These are phyloP conservation scores for Aspergillus uvarum DNA, from an alignment of 2,329 filamentous ascomycete species.

Conservation along the genomic window DNA sequence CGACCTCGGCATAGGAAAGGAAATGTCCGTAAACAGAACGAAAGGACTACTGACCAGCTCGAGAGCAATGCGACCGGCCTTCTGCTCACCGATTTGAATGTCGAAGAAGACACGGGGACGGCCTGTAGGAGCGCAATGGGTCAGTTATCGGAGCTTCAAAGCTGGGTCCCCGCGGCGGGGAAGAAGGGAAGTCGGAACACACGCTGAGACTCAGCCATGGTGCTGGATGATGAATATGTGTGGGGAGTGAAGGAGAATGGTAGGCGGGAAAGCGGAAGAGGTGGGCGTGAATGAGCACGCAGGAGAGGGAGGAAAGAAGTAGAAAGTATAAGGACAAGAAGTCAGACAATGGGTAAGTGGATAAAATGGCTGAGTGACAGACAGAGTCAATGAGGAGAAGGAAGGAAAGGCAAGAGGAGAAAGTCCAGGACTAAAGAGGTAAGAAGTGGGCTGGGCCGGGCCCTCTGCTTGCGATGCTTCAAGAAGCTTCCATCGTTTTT, in stretches of 20 bases:
- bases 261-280: slow-evolving; percentile 4
- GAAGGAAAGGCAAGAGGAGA: slow-evolving; percentile 13
- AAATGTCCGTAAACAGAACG: not conserved
- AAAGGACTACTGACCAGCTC: slow-evolving; percentile 65
- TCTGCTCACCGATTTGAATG: slow-evolving; percentile 73
- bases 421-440: slow-evolving; percentile 6
- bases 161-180: slow-evolving; percentile 26
- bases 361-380: not conserved
- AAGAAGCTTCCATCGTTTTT: slow-evolving; percentile 42
- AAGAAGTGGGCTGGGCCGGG: slow-evolving; percentile 1
- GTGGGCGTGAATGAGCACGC: slow-evolving; percentile 7
- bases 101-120: slow-evolving; percentile 91
- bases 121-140: slow-evolving; percentile 36
- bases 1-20: not conserved
- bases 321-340: not conserved
- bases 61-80: slow-evolving; percentile 77
- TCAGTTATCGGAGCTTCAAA: slow-evolving; percentile 9
- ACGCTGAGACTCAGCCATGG: slow-evolving; percentile 41
- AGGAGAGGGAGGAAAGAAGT: slow-evolving; percentile 10
- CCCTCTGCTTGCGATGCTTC: slow-evolving; percentile 29
- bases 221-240: slow-evolving; percentile 7
- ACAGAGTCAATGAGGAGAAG: not conserved
- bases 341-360: not conserved
- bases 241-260: slow-evolving; percentile 1
- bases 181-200: slow-evolving; percentile 16